Evolutionary conservation across 1,139 yeast genomes (phyloP).

Genomic region (Nakaseomyces uthaithaninus): DNA sequence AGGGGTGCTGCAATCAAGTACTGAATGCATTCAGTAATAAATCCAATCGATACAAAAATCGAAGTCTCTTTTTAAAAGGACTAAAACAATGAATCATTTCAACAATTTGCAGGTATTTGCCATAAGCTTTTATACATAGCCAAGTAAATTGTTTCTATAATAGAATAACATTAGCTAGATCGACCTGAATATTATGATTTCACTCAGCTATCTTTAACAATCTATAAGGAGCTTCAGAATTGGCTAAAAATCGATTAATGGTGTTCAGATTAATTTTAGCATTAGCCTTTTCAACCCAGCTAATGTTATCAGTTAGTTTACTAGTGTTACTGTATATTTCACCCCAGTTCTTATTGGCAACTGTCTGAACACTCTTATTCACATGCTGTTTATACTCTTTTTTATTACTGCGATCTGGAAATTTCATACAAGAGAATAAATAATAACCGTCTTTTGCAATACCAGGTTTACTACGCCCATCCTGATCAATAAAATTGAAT

Average conservation of each 20-base stretch:
- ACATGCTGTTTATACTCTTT: constrained; percentile 32
- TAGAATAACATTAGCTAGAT: no score
- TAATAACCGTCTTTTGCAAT: constrained; percentile 42
- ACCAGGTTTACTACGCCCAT: constrained; percentile 17
- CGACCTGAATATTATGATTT: no score
- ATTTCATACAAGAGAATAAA: constrained; percentile 33
- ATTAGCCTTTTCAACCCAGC: constrained; percentile 31
- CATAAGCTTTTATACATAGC: no score
- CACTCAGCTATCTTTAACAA: neutral
- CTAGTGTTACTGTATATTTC: constrained; percentile 12
- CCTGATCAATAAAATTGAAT: constrained; percentile 5
- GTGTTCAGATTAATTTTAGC: constrained; percentile 22
- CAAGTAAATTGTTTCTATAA: no score
- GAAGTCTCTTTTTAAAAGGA: no score
- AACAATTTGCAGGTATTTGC: no score
- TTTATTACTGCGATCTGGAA: constrained; percentile 37
- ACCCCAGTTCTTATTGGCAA: constrained; percentile 23
- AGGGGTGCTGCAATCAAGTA: no score
- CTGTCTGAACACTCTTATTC: constrained; percentile 29
- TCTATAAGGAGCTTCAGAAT: constrained; percentile 4
- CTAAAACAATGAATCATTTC: no score
- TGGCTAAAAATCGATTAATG: constrained; percentile 14
- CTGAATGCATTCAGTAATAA: no score
- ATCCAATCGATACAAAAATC: no score
- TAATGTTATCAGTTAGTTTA: constrained; percentile 6